Conservation (phyloP, 805 yeast genomes). For the Candida maesae region DNA sequence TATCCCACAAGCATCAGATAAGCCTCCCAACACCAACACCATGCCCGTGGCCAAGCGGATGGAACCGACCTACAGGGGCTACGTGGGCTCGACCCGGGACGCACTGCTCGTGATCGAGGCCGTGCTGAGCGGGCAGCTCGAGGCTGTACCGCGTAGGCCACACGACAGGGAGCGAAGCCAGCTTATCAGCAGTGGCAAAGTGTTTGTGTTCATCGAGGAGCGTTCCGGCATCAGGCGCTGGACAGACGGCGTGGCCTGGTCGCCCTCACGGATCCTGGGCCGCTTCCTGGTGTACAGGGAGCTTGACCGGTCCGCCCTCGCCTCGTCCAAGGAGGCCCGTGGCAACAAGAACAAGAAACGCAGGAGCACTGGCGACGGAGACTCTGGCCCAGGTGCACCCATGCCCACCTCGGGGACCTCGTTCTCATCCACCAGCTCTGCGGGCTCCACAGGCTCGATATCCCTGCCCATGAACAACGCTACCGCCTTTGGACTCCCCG, state of each 20-base stretch:
- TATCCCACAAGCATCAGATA: not conserved
- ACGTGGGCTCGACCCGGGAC: slow-evolving; percentile 76
- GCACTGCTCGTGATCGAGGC: slow-evolving; percentile 81
- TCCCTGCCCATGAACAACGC: no score
- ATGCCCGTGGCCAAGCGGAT: slow-evolving; percentile 14
- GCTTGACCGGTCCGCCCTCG: slow-evolving; percentile 40
- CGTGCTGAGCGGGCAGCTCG: slow-evolving; percentile 56
- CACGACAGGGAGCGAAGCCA: slow-evolving; percentile 68
- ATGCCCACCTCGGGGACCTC: not conserved
- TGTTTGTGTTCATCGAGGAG: slow-evolving; percentile 83
- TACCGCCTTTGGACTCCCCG: not conserved
- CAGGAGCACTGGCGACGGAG: slow-evolving; percentile 2
- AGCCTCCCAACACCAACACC: not conserved
- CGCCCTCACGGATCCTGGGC: slow-evolving; percentile 85
- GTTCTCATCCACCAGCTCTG: not conserved
- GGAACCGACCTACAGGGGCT: slow-evolving; percentile 38
- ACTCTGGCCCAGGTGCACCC: not conserved
- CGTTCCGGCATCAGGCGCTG: slow-evolving; percentile 83
- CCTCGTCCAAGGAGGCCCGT: slow-evolving; percentile 9
- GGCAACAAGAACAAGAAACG: slow-evolving; percentile 6
- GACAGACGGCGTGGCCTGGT: slow-evolving; percentile 97
- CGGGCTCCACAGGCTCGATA: not conserved
- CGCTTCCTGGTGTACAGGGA: slow-evolving; percentile 83
- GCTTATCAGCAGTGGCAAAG: slow-evolving; percentile 70
- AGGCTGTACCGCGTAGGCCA: slow-evolving; percentile 71